Percentiles rank a stretch among this genome's conserved stretches.
Evolutionary conservation across 1,284 basidiomycete genomes (phyloP).

Genomic region (Puccinia hordei): DNA sequence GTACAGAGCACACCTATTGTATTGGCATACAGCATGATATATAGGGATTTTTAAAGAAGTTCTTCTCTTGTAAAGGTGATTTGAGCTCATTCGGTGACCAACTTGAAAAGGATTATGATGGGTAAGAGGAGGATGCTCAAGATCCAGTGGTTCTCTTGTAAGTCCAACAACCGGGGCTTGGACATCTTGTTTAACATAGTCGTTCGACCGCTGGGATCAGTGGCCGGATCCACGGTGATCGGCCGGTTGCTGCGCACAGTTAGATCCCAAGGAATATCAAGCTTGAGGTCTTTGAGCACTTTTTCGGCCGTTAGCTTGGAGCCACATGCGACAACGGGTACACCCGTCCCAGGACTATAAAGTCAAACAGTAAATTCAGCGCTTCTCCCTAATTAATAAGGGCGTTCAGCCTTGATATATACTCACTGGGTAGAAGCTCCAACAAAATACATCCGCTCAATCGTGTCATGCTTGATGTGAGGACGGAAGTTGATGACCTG

Average conservation of each 20-base stretch:
- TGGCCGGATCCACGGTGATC: constrained; percentile 1
- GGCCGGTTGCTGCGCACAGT: constrained; percentile 35
- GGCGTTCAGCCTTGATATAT: background rate
- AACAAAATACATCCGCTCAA: constrained; percentile 51
- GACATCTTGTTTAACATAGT: constrained; percentile 23
- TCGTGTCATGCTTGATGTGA: constrained; percentile 56
- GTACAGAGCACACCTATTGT: background rate
- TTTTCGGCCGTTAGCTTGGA: constrained; percentile 55
- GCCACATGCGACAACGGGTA: constrained; percentile 55
- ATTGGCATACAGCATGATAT: background rate
- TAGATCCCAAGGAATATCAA: constrained; percentile 42
- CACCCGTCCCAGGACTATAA: constrained; percentile 60
- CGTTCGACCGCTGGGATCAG: constrained; percentile 28
- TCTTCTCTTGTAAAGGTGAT: background rate
- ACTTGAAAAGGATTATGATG: background rate
- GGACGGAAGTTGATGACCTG: constrained; percentile 59
- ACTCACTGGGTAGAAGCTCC: constrained; percentile 46
- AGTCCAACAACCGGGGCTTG: constrained; percentile 15
- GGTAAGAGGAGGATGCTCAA: constrained; percentile 12
- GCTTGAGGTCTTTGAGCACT: constrained; percentile 55
- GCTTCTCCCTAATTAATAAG: background rate
- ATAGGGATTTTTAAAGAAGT: background rate
- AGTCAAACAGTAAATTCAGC: constrained; percentile 47
- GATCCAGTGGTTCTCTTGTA: constrained; percentile 8
- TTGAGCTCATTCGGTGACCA: background rate